These are phyloP conservation scores for Pyrenophora graminea DNA, from an alignment of 2,329 filamentous ascomycete species.

Conservation along the genomic window DNA sequence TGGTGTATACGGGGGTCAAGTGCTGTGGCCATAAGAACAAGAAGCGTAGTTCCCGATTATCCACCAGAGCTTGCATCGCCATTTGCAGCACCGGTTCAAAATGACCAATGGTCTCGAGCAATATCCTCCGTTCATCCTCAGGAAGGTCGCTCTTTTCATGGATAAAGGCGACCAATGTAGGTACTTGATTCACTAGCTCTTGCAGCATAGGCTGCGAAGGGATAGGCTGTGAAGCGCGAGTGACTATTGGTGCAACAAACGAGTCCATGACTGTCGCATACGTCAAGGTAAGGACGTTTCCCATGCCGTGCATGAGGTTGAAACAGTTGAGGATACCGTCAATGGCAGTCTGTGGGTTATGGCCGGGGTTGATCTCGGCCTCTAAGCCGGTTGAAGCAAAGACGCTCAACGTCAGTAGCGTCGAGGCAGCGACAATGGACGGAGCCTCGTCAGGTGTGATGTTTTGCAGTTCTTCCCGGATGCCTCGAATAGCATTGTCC, in stretches of 20 bases:
- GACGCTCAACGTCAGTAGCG: constrained; percentile 36
- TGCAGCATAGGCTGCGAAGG: constrained; percentile 36
- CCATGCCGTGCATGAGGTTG: constrained; percentile 42
- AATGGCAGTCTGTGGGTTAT: constrained; percentile 21
- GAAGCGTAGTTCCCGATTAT: constrained; percentile 44
- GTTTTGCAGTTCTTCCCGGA: constrained; percentile 35
- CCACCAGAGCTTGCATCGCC: constrained; percentile 27
- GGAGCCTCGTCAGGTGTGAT: constrained; percentile 38
- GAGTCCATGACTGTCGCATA: constrained; percentile 25
- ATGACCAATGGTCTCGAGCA: constrained; percentile 22
- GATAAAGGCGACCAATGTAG: constrained; percentile 25
- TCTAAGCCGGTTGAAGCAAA: constrained; percentile 39
- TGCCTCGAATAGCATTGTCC: constrained; percentile 40
- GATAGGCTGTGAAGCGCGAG: constrained; percentile 22
- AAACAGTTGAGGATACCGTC: constrained; percentile 43
- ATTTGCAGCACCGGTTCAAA: constrained; percentile 29
- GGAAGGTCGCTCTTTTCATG: constrained; percentile 25
- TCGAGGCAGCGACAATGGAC: constrained; percentile 38
- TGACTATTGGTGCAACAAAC: constrained; percentile 31
- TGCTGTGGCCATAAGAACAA: constrained; percentile 47
- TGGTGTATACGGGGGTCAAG: constrained; percentile 39
- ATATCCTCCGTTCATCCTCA: constrained; percentile 18
- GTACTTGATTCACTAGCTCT: constrained; percentile 28
- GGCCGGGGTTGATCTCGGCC: constrained; percentile 14
- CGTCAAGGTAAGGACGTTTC: constrained; percentile 32